Percentiles rank a stretch among this genome's conserved stretches.
phyloP scores from a whole-genome alignment of 2,329 filamentous ascomycete species.

The Cercospora nicotianae region DNA sequence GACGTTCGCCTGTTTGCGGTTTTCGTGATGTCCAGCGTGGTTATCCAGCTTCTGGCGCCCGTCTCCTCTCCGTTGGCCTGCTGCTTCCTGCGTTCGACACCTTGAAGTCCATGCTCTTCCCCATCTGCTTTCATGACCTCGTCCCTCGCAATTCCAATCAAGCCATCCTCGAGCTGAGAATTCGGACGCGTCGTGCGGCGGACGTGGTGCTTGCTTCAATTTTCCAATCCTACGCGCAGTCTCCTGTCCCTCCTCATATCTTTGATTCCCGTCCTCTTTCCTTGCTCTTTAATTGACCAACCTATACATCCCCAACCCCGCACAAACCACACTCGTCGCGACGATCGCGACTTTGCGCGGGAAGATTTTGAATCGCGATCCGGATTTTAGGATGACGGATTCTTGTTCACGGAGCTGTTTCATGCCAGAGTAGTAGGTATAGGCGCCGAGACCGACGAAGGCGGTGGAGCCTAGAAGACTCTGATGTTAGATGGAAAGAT shows the following conservation, averaged over 20 bases:
- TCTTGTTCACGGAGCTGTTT: conserved; percentile 45
- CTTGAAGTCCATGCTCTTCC: neutral
- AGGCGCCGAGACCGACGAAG: conserved; percentile 50
- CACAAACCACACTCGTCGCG: conserved; percentile 42
- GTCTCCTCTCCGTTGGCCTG: neutral
- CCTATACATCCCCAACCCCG: conserved; percentile 49
- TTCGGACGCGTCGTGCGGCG: neutral
- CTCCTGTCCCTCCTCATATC: neutral
- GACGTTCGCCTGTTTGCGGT: neutral
- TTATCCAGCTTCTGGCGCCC: neutral
- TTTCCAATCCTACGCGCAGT: neutral
- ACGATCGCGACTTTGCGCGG: conserved; percentile 45
- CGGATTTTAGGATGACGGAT: conserved; percentile 45
- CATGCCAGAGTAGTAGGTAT: conserved; percentile 49
- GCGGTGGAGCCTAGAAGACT: conserved; percentile 43
- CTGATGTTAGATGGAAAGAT: neutral
- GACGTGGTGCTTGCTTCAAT: neutral
- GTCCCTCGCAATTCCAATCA: neutral
- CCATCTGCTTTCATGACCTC: neutral
- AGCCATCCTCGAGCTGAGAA: neutral
- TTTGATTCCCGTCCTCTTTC: neutral
- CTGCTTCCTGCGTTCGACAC: neutral
- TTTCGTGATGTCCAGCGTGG: neutral
- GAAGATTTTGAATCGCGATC: conserved; percentile 45
- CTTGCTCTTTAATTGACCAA: conserved; percentile 31